Evolutionary conservation across 768 basidiomycete species (phyloP), one percentile per base, ranked within the genome.

Genomic region (Mrakia blollopis): DNA sequence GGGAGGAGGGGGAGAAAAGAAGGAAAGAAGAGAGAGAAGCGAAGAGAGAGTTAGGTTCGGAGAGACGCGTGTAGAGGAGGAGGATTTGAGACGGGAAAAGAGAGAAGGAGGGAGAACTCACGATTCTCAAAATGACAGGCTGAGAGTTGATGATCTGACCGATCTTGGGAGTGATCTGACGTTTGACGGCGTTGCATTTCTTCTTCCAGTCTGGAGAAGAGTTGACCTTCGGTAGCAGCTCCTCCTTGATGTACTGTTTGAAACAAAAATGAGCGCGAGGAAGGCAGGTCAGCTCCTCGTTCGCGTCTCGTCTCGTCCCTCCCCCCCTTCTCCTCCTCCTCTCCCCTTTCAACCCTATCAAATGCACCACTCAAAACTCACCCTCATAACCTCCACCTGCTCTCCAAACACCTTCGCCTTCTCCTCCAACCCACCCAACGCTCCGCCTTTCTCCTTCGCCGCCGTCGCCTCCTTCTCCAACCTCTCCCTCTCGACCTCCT

Each of bases 111-210:
- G 23, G n/a, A 21, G 3, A 23, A 63, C 77, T 30, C 3, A 79
- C 79, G 60, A 93, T 91, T 35, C 87, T 87, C 52, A 84, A 74
- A 73, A 93, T 92, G 16, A 88, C 86, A 10, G 85, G 81, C 0
- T 83, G 77, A 76, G 93, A 91, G 78, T 91, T 90, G 8, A 92
- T 94, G 35, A 96, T 83, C 82, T 94, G 93, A 11, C 93, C 93
- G 67, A 96, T 89, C 83, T 91, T 93, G 39, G 92, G 91, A 4
- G 89, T 92, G 69, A 96, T 92, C 80, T 89, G 87, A 63, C 94
- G 88, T 35, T 93, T 89, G 70, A 87, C 85, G 71, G 86, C 87
- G 72, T 86, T 88, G 89, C 91, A 93, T 37, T 86, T 84, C 16
- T 89, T 84, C 82, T 89, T 91, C 76, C 86, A 81, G 8, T 83